Conservation (phyloP, 495 filamentous ascomycete genomes). For the Neurospora sp. region DNA sequence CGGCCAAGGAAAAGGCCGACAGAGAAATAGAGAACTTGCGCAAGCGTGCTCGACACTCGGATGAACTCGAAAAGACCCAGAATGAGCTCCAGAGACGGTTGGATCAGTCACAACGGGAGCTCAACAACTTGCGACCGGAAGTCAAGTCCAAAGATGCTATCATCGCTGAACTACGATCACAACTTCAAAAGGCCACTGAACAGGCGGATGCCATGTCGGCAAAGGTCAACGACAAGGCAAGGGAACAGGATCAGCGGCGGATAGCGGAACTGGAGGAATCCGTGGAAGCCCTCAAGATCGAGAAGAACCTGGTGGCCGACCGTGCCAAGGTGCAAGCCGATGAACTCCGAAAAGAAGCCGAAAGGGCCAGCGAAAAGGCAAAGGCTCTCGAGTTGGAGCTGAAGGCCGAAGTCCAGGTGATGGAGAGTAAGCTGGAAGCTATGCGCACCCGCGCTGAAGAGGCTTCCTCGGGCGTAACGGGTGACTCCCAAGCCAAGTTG, state of each 20-base stretch:
- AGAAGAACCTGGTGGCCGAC: slow-evolving; percentile 65
- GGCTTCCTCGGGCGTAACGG: slow-evolving; percentile 66
- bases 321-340: slow-evolving; percentile 57
- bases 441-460: slow-evolving; percentile 82
- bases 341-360: slow-evolving; percentile 59
- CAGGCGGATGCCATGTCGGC: slow-evolving; percentile 58
- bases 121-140: slow-evolving; percentile 57
- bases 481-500: slow-evolving; percentile 83
- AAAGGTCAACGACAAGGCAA: slow-evolving; percentile 53
- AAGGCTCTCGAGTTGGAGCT: slow-evolving; percentile 65
- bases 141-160: slow-evolving; percentile 52
- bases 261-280: slow-evolving; percentile 63
- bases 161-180: slow-evolving; percentile 58
- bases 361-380: slow-evolving; percentile 64
- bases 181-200: slow-evolving; percentile 57
- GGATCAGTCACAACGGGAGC: slow-evolving; percentile 55
- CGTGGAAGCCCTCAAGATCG: slow-evolving; percentile 58
- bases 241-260: slow-evolving; percentile 55
- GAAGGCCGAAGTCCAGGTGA: slow-evolving; percentile 67
- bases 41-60: slow-evolving; percentile 51
- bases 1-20: slow-evolving; percentile 58
- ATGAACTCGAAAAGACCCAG: slow-evolving; percentile 55
- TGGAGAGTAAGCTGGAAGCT: slow-evolving; percentile 87
- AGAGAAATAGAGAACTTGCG: slow-evolving; percentile 47
- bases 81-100: slow-evolving; percentile 55